Evolutionary conservation across 148 eudicot species (phyloP), one percentile per base, ranked within the genome.

Genomic region (Chenopodium suecicum): DNA sequence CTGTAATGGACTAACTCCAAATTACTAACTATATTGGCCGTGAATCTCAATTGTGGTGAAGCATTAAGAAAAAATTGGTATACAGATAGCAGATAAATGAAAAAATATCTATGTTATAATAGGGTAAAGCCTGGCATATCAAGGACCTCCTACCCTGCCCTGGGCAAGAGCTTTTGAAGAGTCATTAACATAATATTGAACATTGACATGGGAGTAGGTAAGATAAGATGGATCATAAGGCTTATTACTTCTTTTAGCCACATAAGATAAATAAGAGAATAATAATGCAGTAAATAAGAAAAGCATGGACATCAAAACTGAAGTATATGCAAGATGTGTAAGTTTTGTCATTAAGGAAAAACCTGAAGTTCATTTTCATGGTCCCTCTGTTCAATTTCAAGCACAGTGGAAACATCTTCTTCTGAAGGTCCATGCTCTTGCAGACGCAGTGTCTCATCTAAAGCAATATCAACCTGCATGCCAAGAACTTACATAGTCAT

Each of bases 331-430:
- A 34, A 67, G 16, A 67, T 67, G 7, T 58, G 19, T 14, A 63
- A 65, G 11, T 72, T 1, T 37, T 14, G 9, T 56, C 44, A 41
- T 37, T 16, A 63, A 56, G 62, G 25, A 62, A 73, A 19, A 47
- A 93, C 94, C 93, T 93, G 94, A 63, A 90, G 82, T 83, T 94
- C 98, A 89, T 94, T 94, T 85, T 94, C 98, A 87, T 94, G 93
- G 73, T 91, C 88, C 75, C 98, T 91, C 86, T 91, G 98, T 79
- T 94, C 98, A 79, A 94, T 93, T 86, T 94, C 98, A 83, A 93
- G 94, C 67, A 93, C 84, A 72, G 97, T 70, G 70, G 85, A 85
- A 76, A 93, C 80, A 83, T 93, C 97, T 83, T 89, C 93, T 84
- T 87, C 90, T 41, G 92, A 84, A 80, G 97, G 97, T 80, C 97